Percentiles rank a stretch among this genome's conserved stretches.
Conservation (phyloP, 805 yeast species). For the Diddensiella transvaalensis region DNA sequence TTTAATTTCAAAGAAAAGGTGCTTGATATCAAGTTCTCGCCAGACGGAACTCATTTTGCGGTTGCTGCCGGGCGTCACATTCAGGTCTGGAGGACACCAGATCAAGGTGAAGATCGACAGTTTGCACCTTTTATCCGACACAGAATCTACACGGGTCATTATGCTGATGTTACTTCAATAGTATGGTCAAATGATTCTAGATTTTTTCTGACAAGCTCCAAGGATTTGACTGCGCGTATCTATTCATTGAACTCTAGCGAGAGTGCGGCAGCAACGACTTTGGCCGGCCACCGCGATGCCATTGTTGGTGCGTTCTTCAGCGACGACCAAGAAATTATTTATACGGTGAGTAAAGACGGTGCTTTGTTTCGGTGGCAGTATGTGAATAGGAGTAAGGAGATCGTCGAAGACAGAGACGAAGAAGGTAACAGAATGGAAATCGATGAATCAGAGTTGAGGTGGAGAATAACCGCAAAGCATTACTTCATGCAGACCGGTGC, state of each 20-base stretch:
- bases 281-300: constrained; percentile 90
- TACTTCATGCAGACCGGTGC: constrained; percentile 64
- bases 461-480: constrained; percentile 81
- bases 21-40: constrained; percentile 72
- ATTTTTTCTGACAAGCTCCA: constrained; percentile 79
- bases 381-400: constrained; percentile 48
- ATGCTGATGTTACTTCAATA: constrained; percentile 68
- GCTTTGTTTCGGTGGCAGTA: constrained; percentile 93
- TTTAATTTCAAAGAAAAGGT: constrained; percentile 87
- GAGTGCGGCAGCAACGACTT: constrained; percentile 73
- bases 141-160: constrained; percentile 90
- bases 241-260: constrained; percentile 71
- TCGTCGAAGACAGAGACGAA: constrained; percentile 42
- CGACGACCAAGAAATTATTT: constrained; percentile 81
- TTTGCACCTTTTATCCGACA: constrained; percentile 95
- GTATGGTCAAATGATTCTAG: constrained; percentile 91
- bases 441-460: constrained; percentile 42
- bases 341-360: constrained; percentile 91
- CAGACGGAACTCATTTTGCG: constrained; percentile 85
- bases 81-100: constrained; percentile 94
- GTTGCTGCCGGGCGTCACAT: constrained; percentile 76
- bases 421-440: constrained; percentile 35
- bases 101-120: constrained; percentile 73
- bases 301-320: constrained; percentile 86
- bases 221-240: constrained; percentile 84